Evolutionary conservation across 2,329 filamentous ascomycete species (phyloP), one percentile per base, ranked within the genome.

Genomic region (Fusarium clavum): DNA sequence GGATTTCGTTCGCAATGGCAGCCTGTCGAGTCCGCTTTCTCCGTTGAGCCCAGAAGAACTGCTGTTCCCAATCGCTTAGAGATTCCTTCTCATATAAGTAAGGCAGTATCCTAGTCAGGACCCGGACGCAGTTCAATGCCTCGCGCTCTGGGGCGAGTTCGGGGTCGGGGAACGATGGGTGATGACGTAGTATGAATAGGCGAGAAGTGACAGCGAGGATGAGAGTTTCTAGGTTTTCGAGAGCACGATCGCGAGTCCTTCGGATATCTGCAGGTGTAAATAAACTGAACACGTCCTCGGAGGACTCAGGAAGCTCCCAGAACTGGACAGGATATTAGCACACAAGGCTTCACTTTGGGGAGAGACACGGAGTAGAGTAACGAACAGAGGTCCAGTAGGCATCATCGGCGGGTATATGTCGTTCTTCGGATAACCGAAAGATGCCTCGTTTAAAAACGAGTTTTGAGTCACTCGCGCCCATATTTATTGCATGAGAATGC

Each of bases 381-480:
- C 92, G 77, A 82, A 97, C 94, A 79, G 93, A 93, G 70, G 92
- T 91, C 96, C 96, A 99, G 83, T 97, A 98, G 20, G 90, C 86
- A 83, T 98, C 94, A 81, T 96, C 92, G 60, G 94, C 90, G 64
- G 94, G 87, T 78, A 98, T 98, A 79, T 92, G 87, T 72, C 91
- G 90, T 80, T 97, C 92, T 80, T 97, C 94, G n/a, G 94, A 96
- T 64, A 99, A 89, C 78, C 92, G 90, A 85, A 98, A 98, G 84
- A 98, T 97, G 82, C 94, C 95, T 83, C 97, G 93, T 83, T 98
- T 98, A 88, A 99, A 98, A 79, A 95, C 94, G 79, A 98, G 90
- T 87, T 98, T 98, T 77, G 95, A 98, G 84, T 98, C 95, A 83
- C 95, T 98, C 79, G 95, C 95, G 82, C 96, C 96, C 96, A 99